Base-by-base conservation (phyloP, 129 eudicot genomes). In the Ambrosia trifida region DNA sequence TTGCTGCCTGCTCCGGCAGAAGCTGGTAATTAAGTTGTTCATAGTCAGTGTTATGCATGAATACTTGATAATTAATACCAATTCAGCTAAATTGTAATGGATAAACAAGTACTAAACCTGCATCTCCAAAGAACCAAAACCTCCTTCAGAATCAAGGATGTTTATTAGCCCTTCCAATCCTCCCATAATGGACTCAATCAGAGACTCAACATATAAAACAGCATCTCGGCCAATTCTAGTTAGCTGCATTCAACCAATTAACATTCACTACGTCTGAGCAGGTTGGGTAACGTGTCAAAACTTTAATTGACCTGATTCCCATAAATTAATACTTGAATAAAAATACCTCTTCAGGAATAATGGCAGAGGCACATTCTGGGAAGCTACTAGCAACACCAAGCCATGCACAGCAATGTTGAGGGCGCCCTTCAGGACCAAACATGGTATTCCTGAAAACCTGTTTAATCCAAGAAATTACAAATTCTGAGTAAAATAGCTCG, bases 401-500 rank as follows among this genome's bases (percentile, higher is more conserved):
- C 99, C 99, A 95, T 35, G 99, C 96, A 84, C 99, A 95, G 75
- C 99, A 95, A 81, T 95, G 99, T 76, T 95, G 99, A 28, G 99
- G 99, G 52, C 99, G 97, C 57, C 99, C 99, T 81, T 95, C 99
- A 19, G 99, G 99, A 62, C 97, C 99, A 90, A 95, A 95, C 99
- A 95, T 95, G 68, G 99, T 95, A 76, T 95, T 90, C 72, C 99
- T 84, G 80, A 95, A 95, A 76, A 95, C 99, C 99, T 95, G 87
- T 60, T 20, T 32, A 41, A 59, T 75, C 7, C 59, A 19, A 73
- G 28, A 20, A 20, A 47, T 44, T 44, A 50, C 9, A 16, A 70
- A n/a, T 24, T 18, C 24, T 14, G 9, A 54, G 24, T 24, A 41
- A 35, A 43, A 74, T 43, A 49, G 45, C 5, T 46, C 62, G 61